Conservation (phyloP, 2,329 filamentous ascomycete species). For the Sporothrix humicola region DNA sequence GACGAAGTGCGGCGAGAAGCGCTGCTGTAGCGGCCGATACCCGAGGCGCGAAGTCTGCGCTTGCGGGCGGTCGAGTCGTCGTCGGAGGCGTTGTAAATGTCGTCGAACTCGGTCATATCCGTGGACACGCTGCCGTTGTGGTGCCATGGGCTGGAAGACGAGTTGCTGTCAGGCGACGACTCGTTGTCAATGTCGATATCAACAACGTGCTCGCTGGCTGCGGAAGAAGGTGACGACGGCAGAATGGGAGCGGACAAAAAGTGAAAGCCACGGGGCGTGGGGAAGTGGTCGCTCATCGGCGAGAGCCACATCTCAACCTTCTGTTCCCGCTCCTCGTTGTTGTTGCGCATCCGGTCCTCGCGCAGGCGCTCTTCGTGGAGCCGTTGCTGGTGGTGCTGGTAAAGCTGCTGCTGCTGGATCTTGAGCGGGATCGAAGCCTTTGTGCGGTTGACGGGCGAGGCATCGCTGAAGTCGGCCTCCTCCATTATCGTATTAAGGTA, state of each 20-base stretch:
- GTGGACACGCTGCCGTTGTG: slow-evolving; percentile 60
- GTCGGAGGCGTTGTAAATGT: slow-evolving; percentile 85
- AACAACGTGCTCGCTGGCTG: slow-evolving; percentile 54
- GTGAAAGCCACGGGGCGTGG: slow-evolving; percentile 71
- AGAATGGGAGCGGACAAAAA: slow-evolving; percentile 68
- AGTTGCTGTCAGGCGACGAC: slow-evolving; percentile 44
- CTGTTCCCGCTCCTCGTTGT: slow-evolving; percentile 47
- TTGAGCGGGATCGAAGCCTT: slow-evolving; percentile 25
- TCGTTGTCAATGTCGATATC: slow-evolving; percentile 40
- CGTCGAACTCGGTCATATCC: slow-evolving; percentile 77
- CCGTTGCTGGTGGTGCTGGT: slow-evolving; percentile 20
- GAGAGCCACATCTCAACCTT: slow-evolving; percentile 65
- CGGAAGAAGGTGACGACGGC: slow-evolving; percentile 64
- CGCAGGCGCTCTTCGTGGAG: slow-evolving; percentile 42
- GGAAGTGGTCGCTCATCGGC: slow-evolving; percentile 69
- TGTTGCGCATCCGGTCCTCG: slow-evolving; percentile 36
- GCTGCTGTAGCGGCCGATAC: slow-evolving; percentile 46
- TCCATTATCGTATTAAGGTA: slow-evolving; percentile 71
- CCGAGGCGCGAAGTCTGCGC: slow-evolving; percentile 53
- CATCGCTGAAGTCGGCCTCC: slow-evolving; percentile 42
- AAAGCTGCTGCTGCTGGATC: slow-evolving; percentile 26
- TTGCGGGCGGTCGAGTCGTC: slow-evolving; percentile 60
- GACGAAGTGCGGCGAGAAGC: slow-evolving; percentile 39
- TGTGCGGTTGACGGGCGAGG: slow-evolving; percentile 28
- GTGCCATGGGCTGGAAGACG: slow-evolving; percentile 65